Base-by-base conservation (phyloP, 2,329 filamentous ascomycete genomes). In the Apiospora arundinis region DNA sequence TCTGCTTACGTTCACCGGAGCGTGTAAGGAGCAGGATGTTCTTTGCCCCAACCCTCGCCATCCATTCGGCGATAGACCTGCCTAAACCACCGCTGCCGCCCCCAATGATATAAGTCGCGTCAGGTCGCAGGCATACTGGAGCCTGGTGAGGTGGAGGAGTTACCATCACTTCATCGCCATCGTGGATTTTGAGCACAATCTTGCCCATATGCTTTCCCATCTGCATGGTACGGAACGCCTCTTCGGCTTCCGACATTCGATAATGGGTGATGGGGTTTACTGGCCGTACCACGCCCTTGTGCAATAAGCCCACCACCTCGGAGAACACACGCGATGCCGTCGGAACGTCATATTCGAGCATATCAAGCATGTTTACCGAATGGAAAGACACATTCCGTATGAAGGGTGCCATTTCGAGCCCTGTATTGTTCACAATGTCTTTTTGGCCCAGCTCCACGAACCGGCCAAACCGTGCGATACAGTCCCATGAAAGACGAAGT, bases 171-270 rank as follows among this genome's bases (percentile, higher is more conserved):
- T 37, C 49, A 21, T 56, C 56, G 63, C 70, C 70, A 14, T 72
- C 68, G 16, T 21, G 45, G 45, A 21, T 18, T 21, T 46, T 16
- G 14, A 46, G 14, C 18, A 68, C 66, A 9, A 68, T 23, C 28
- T 65, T 65, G 11, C 48, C 48, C 14, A 81, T 78, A 2, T 80
- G 78, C 12, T 81, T 80, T 1, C 84, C 83, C n/a, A 76, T 77
- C 66, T 85, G 82, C 74, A 87, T 81, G 2, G 81, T 80, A 23
- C 83, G 80, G 74, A 87, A 83, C 3, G 83, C 83, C 0, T 82
- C 77, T 46, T 80, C 78, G 5, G 83, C 77, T 5, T 83, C 75
- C 4, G 77, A 78, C 14, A 81, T 78, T 14, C 74, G 74, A 75
- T 82, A 77, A 21, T 74, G 48, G 69, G 80, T 82, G 7, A 84